phyloP scores from a whole-genome alignment of 805 yeast species.

The Lipomyces kockii region DNA sequence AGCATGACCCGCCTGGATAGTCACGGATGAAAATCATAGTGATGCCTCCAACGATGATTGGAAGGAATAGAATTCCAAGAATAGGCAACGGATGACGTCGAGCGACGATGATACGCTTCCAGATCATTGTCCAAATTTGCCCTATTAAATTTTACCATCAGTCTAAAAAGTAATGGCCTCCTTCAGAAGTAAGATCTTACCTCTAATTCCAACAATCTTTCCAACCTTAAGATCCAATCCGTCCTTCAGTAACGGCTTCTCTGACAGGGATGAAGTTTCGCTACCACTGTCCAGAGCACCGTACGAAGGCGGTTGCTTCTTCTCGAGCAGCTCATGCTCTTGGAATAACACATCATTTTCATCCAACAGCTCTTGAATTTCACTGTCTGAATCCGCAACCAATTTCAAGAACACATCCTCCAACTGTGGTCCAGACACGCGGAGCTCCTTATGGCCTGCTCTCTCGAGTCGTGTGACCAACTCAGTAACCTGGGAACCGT shows the following conservation, averaged over 20 bases:
- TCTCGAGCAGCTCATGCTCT: constrained; percentile 32
- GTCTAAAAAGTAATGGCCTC: not conserved
- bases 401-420: constrained; percentile 45
- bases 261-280: constrained; percentile 15
- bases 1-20: constrained; percentile 35
- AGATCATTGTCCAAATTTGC: constrained; percentile 43
- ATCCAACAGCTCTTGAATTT: constrained; percentile 28
- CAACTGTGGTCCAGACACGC: constrained; percentile 46
- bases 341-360: constrained; percentile 30
- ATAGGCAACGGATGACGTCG: constrained; percentile 43
- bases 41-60: constrained; percentile 43
- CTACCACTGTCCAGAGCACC: constrained; percentile 22
- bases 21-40: constrained; percentile 34
- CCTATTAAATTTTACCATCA: constrained; percentile 13
- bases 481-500: constrained; percentile 40
- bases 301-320: constrained; percentile 17
- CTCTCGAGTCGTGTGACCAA: constrained; percentile 38
- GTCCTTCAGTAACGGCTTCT: constrained; percentile 20
- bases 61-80: constrained; percentile 41
- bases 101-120: constrained; percentile 42
- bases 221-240: constrained; percentile 35
- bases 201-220: constrained; percentile 30
- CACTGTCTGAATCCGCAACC: constrained; percentile 40
- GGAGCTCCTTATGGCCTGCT: constrained; percentile 36
- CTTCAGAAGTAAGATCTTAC: constrained; percentile 6